Percentiles rank a stretch among this genome's conserved stretches.
phyloP scores from a whole-genome alignment of 2,329 filamentous ascomycete species.

The Diaporthe humulicola region DNA sequence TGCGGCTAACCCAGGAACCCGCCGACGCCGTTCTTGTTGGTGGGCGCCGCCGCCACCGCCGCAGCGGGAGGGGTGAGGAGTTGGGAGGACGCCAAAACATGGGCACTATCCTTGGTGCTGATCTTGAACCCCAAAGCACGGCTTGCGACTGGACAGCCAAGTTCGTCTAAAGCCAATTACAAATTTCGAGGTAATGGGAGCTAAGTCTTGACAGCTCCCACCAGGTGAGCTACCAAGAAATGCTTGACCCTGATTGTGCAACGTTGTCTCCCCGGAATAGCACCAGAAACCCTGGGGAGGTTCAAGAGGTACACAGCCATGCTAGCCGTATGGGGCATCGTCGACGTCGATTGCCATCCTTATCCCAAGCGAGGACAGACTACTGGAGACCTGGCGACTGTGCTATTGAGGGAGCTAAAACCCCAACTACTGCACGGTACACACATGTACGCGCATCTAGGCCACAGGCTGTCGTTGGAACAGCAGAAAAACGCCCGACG shows the following conservation, averaged over 20 bases:
- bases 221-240: conserved; percentile 20
- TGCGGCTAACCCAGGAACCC: conserved; percentile 29
- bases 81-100: background rate
- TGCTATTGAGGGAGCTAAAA: conserved; percentile 12
- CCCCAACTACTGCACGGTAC: conserved; percentile 17
- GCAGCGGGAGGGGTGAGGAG: background rate
- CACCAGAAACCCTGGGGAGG: conserved; percentile 9
- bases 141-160: conserved; percentile 32
- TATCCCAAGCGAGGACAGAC: conserved; percentile 18
- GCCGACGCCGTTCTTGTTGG: background rate
- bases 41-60: conserved; percentile 7
- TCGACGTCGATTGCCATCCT: conserved; percentile 9
- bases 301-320: background rate
- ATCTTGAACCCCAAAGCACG: conserved; percentile 14
- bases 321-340: conserved; percentile 21
- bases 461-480: background rate
- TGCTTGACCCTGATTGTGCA: conserved; percentile 30
- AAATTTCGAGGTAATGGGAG: conserved; percentile 30
- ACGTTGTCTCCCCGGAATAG: conserved; percentile 27
- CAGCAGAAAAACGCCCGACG: conserved; percentile 20
- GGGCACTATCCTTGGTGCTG: conserved; percentile 9
- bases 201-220: conserved; percentile 30
- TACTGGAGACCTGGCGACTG: conserved; percentile 5
- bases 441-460: conserved; percentile 13
- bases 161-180: conserved; percentile 22